Conservation (phyloP, 805 yeast species). For the Cyberlindnera samutprakarnensis region DNA sequence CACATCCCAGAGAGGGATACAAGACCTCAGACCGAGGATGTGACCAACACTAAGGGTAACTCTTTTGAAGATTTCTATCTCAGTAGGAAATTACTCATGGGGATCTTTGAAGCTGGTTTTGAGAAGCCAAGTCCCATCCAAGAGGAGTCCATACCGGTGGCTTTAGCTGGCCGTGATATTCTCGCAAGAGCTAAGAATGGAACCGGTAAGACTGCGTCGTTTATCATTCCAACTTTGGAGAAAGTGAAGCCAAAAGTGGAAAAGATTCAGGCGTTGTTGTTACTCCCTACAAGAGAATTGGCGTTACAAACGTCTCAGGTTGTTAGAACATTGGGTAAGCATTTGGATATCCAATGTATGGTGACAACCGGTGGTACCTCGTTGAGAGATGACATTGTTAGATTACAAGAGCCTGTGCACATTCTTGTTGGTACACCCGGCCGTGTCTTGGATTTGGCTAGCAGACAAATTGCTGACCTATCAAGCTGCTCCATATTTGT, state of each 20-base stretch:
- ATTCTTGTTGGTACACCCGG: constrained; percentile 97
- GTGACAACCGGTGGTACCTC: constrained; percentile 98
- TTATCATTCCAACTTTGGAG: constrained; percentile 88
- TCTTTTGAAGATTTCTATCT: constrained; percentile 87
- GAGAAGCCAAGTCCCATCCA: constrained; percentile 98
- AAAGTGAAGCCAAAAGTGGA: constrained; percentile 75
- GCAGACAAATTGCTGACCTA: constrained; percentile 80
- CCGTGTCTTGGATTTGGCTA: constrained; percentile 89
- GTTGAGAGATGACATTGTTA: constrained; percentile 85
- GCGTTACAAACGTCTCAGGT: constrained; percentile 98
- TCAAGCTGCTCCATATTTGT: constrained; percentile 81
- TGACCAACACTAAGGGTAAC: constrained; percentile 81
- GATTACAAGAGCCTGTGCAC: constrained; percentile 90
- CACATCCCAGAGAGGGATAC: constrained; percentile 78
- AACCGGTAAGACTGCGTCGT: constrained; percentile 98
- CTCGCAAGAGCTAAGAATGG: constrained; percentile 98
- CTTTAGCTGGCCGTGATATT: constrained; percentile 90
- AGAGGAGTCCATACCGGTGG: constrained; percentile 94
- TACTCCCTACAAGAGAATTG: constrained; percentile 96
- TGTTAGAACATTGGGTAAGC: constrained; percentile 91
- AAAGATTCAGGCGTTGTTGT: constrained; percentile 84
- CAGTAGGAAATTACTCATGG: constrained; percentile 93
- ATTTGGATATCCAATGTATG: constrained; percentile 88
- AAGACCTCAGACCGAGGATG: constrained; percentile 98
- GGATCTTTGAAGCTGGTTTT: constrained; percentile 97